These are phyloP conservation scores for Fragilaria crotonensis DNA, from an alignment of 108 stramenopile species.

Conservation along the genomic window DNA sequence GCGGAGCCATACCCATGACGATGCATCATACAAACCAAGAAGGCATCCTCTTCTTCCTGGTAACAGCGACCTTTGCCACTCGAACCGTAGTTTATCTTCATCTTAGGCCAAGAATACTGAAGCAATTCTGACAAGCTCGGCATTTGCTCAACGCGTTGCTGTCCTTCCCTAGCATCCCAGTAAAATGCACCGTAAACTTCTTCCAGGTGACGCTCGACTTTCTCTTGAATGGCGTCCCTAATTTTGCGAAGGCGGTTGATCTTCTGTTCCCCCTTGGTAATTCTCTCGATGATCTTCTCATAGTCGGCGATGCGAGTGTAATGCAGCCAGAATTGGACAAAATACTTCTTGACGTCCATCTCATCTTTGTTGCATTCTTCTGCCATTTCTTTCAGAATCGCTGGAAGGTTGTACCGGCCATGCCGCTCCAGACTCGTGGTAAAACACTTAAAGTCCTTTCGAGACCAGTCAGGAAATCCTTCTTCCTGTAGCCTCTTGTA, in stretches of 20 bases:
- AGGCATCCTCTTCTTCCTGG: conserved; percentile 95
- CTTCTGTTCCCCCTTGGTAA: conserved; percentile 88
- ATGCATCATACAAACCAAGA: conserved; percentile 92
- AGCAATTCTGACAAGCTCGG: conserved; percentile 62
- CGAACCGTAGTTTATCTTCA: conserved; percentile 77
- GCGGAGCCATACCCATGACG: conserved; percentile 92
- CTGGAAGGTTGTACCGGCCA: conserved; percentile 80
- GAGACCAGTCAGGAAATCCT: conserved; percentile 92
- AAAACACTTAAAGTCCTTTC: conserved; percentile 88
- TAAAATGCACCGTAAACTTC: conserved; percentile 70
- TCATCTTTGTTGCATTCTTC: conserved; percentile 83
- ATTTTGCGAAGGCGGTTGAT: conserved; percentile 80
- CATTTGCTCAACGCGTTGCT: conserved; percentile 25
- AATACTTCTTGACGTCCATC: conserved; percentile 84
- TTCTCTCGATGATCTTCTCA: conserved; percentile 79
- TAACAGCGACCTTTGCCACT: conserved; percentile 52
- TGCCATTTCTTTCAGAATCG: conserved; percentile 70
- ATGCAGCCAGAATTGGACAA: conserved; percentile 81
- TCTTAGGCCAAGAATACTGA: conserved; percentile 73
- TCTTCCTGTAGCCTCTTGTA: conserved; percentile 67
- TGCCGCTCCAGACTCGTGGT: conserved; percentile 81
- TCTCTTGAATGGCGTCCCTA: conserved; percentile 89
- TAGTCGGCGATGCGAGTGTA: conserved; percentile 82
- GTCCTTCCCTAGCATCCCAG: conserved; percentile 22
- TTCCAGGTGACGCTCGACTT: conserved; percentile 92